A percentile compares a stretch with the other conserved stretches of the same genome.
Evolutionary conservation across 2,329 filamentous ascomycete genomes (phyloP).

Genomic region (Coniochaeta hoffmannii): DNA sequence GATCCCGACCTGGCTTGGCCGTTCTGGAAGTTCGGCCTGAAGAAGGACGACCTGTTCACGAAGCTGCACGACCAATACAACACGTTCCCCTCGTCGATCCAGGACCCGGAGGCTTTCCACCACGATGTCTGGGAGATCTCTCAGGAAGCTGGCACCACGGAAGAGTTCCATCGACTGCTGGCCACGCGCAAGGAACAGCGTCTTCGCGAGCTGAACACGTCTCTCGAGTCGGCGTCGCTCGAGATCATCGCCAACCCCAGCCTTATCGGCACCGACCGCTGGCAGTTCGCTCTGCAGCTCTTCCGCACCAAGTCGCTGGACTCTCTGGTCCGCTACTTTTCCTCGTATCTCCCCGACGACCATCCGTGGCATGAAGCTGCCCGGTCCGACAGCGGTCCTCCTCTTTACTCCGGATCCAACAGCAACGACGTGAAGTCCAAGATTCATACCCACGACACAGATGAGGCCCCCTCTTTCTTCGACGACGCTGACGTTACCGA

Average conservation of each 20-base stretch:
- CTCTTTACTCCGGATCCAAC: conserved; percentile 31
- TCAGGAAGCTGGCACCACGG: conserved; percentile 37
- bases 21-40: conserved; percentile 57
- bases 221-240: conserved; percentile 48
- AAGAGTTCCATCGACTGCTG: conserved; percentile 48
- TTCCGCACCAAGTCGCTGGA: conserved; percentile 53
- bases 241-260: conserved; percentile 54
- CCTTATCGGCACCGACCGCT: conserved; percentile 51
- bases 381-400: conserved; percentile 17
- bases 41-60: conserved; percentile 49
- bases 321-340: conserved; percentile 52
- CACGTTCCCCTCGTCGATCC: conserved; percentile 46
- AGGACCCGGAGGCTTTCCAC: conserved; percentile 54
- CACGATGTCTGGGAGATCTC: conserved; percentile 55
- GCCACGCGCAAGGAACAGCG: conserved; percentile 46
- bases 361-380: conserved; percentile 35
- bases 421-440: conserved; percentile 29
- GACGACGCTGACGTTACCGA: conserved; percentile 38
- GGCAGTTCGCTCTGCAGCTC: conserved; percentile 50
- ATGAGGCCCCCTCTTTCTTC: conserved; percentile 30
- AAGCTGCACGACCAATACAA: conserved; percentile 54
- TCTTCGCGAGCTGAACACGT: conserved; percentile 46
- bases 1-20: conserved; percentile 47
- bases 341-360: conserved; percentile 48
- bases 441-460: conserved; percentile 11